A percentile compares a stretch with the other conserved stretches of the same genome.
These are phyloP conservation scores for Asclepias syriaca DNA, from an alignment of 257 asterid species.

Conservation along the genomic window DNA sequence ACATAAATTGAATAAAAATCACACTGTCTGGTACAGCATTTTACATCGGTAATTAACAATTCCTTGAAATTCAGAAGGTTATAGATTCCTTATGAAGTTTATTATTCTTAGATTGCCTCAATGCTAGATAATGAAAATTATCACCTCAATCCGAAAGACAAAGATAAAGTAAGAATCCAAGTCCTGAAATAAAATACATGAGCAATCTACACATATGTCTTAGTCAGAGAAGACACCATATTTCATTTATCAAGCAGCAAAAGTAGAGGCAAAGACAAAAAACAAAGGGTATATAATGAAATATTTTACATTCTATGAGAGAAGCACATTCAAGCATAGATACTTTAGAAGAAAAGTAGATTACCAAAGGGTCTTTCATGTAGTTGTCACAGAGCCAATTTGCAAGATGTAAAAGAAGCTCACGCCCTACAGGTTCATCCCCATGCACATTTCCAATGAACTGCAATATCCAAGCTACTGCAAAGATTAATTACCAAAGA, in stretches of 20 bases:
- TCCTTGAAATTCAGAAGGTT: background rate
- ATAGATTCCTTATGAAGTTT: background rate
- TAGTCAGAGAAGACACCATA: background rate
- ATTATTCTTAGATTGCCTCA: background rate
- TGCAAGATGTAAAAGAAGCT: slow-evolving; percentile 72
- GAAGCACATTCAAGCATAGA: background rate
- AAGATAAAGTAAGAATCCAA: background rate
- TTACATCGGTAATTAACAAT: background rate
- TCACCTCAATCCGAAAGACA: background rate
- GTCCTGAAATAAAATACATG: background rate
- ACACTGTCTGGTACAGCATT: background rate
- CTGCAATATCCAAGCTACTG: slow-evolving; percentile 46
- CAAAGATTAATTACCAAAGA: slow-evolving; percentile 25
- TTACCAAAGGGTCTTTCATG: slow-evolving; percentile 83
- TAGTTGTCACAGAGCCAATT: slow-evolving; percentile 91
- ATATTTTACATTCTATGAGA: background rate
- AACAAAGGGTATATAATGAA: background rate
- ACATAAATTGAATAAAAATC: background rate
- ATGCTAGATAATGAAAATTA: background rate
- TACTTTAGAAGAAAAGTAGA: slow-evolving; percentile 9
- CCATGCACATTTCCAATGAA: slow-evolving; percentile 96
- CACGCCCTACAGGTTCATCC: slow-evolving; percentile 99
- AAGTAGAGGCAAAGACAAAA: background rate
- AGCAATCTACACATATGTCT: background rate
- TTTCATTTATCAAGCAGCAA: background rate